A percentile compares a stretch with the other conserved stretches of the same genome.
phyloP scores from a whole-genome alignment of 2,329 filamentous ascomycete genomes.

The Paracamarosporium sp. region DNA sequence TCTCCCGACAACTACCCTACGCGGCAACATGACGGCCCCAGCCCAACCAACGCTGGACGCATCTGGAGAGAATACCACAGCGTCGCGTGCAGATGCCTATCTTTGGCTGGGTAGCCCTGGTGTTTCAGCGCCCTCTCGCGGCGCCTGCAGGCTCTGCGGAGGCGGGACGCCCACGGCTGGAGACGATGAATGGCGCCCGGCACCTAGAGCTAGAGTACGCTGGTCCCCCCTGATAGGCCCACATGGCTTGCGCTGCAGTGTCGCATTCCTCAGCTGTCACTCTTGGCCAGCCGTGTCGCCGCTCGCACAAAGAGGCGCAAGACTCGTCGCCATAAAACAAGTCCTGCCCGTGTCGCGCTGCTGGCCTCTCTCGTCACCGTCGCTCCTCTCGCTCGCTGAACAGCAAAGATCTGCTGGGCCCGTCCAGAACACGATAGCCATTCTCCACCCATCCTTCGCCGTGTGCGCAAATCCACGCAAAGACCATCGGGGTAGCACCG shows the following conservation, averaged over 20 bases:
- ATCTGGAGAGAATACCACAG: neutral
- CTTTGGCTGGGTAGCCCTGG: neutral
- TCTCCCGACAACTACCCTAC: neutral
- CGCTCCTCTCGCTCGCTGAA: constrained; percentile 4
- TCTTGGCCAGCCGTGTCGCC: constrained; percentile 21
- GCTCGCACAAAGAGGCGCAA: constrained; percentile 21
- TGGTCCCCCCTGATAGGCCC: constrained; percentile 10
- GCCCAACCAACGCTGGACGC: neutral
- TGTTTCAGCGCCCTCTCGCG: constrained; percentile 4
- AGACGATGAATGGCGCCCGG: constrained; percentile 6
- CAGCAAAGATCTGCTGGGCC: constrained; percentile 15
- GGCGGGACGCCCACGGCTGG: neutral
- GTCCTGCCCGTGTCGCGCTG: neutral
- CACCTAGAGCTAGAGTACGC: constrained; percentile 1
- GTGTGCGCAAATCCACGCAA: constrained; percentile 20
- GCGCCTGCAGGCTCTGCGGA: constrained; percentile 1
- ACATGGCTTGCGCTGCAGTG: constrained; percentile 12
- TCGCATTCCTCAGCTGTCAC: constrained; percentile 30
- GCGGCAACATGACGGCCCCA: neutral
- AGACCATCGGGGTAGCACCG: constrained; percentile 21
- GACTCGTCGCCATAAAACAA: constrained; percentile 16
- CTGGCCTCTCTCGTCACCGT: neutral
- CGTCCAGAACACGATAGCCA: constrained; percentile 26
- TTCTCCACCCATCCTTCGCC: constrained; percentile 18
- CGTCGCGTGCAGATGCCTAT: neutral